These are phyloP conservation scores for Colletotrichum sublineola DNA, from an alignment of 2,329 filamentous ascomycete genomes.

Conservation along the genomic window DNA sequence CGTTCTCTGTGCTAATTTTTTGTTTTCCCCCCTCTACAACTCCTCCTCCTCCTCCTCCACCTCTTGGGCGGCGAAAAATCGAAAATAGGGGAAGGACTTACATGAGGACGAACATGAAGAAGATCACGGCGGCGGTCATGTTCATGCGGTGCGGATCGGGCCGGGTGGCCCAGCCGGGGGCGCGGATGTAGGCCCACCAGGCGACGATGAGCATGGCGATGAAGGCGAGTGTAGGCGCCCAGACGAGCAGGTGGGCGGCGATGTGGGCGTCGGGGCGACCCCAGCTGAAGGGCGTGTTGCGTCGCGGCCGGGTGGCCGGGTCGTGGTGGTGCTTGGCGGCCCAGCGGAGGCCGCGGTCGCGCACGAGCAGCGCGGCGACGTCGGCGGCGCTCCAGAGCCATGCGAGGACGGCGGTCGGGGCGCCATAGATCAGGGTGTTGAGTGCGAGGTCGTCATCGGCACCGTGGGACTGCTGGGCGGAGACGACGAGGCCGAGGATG, in stretches of 20 bases:
- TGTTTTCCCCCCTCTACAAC: too few species aligned
- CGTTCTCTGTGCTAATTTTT: not conserved
- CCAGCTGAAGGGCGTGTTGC: slow-evolving; percentile 34
- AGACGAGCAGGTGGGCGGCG: slow-evolving; percentile 34
- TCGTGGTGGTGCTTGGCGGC: not conserved
- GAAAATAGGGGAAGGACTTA: not conserved
- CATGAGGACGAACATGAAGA: slow-evolving; percentile 37
- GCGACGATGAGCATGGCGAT: not conserved
- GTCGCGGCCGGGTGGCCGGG: not conserved
- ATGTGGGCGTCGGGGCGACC: slow-evolving; percentile 21
- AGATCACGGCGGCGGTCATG: slow-evolving; percentile 4
- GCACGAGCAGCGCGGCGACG: slow-evolving; percentile 22
- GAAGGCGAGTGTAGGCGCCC: slow-evolving; percentile 20
- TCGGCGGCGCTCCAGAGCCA: slow-evolving; percentile 33
- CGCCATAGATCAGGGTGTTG: slow-evolving; percentile 15
- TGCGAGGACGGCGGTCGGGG: slow-evolving; percentile 23
- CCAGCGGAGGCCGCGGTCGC: slow-evolving; percentile 32
- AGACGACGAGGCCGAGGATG: slow-evolving; percentile 28
- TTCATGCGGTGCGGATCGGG: not conserved
- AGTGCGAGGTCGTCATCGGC: not conserved
- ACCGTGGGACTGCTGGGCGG: not conserved
- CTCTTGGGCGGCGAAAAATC: too few species aligned
- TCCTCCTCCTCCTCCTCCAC: too few species aligned
- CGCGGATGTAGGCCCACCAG: slow-evolving; percentile 1
- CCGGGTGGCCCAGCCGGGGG: not conserved